A percentile compares a stretch with the other conserved stretches of the same genome.
Evolutionary conservation across 306 rosid genomes (phyloP).

Genomic region (Inga leiocalycina): DNA sequence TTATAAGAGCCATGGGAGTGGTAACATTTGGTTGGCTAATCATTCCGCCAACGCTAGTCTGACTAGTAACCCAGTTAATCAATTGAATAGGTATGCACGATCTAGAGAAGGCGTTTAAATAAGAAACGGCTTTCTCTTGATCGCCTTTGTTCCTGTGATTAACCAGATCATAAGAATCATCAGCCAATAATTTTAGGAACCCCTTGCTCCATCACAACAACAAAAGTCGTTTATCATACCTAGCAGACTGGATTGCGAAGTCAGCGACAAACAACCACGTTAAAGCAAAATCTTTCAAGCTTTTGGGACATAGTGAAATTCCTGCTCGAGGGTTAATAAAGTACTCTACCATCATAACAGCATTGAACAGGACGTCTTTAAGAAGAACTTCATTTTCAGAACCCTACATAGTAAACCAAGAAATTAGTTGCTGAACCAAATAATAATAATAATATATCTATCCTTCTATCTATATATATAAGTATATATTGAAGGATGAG

Average conservation of each 20-base stretch:
- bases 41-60: conserved; percentile 45
- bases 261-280: conserved; percentile 73
- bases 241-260: conserved; percentile 58
- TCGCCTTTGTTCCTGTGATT: conserved; percentile 64
- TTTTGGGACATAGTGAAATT: conserved; percentile 41
- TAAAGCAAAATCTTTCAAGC: conserved; percentile 60
- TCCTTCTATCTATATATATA: neutral
- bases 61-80: conserved; percentile 67
- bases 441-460: neutral
- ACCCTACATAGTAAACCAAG: conserved; percentile 52
- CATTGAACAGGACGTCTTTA: conserved; percentile 56
- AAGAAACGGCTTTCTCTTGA: conserved; percentile 58
- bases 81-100: conserved; percentile 66
- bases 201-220: conserved; percentile 28
- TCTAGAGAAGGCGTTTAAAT: conserved; percentile 55
- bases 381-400: conserved; percentile 55
- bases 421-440: conserved; percentile 23
- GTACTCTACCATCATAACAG: conserved; percentile 54
- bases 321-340: conserved; percentile 50
- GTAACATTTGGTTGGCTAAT: conserved; percentile 58
- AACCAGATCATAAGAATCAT: conserved; percentile 43
- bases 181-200: conserved; percentile 32
- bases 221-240: conserved; percentile 50
- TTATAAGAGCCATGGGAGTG: conserved; percentile 68
- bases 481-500: conserved; percentile 24